These are phyloP conservation scores for Aspergillus felis DNA, from an alignment of 2,329 filamentous ascomycete species.

Conservation along the genomic window DNA sequence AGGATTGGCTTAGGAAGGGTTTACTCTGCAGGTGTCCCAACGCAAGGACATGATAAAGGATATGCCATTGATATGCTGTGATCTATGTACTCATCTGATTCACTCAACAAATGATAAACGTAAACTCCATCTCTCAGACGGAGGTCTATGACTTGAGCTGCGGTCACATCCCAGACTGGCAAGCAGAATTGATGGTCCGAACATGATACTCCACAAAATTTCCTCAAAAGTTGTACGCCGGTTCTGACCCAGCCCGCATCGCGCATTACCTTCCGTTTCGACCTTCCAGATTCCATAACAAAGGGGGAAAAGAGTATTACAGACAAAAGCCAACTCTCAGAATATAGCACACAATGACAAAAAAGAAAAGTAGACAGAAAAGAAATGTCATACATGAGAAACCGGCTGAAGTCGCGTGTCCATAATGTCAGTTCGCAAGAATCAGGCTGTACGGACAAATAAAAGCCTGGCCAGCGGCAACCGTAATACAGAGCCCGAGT, in stretches of 20 bases:
- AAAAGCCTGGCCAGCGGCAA: slow-evolving; percentile 6
- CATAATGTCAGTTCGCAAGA: not conserved
- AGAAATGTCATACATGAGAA: slow-evolving; percentile 5
- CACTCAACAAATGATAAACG: not conserved
- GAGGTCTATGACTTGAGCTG: not conserved
- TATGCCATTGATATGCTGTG: not conserved
- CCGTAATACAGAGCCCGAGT: slow-evolving; percentile 4
- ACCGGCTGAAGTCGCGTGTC: not conserved
- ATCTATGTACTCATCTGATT: not conserved
- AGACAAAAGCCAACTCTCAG: slow-evolving; percentile 12
- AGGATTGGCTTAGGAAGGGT: not conserved
- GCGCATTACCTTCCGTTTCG: slow-evolving; percentile 7
- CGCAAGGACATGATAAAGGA: not conserved
- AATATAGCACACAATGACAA: slow-evolving; percentile 16
- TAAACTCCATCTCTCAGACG: not conserved
- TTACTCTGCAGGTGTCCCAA: not conserved
- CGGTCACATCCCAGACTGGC: not conserved
- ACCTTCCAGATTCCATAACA: slow-evolving; percentile 6
- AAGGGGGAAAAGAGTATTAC: slow-evolving; percentile 10
- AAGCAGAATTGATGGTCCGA: not conserved
- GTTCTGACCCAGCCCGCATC: slow-evolving; percentile 13
- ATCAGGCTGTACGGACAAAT: not conserved
- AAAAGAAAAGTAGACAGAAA: slow-evolving; percentile 3
- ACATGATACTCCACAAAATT: slow-evolving; percentile 3
- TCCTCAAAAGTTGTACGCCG: slow-evolving; percentile 12